Evolutionary conservation across 805 yeast genomes (phyloP).

Genomic region (Saturnispora sekii): DNA sequence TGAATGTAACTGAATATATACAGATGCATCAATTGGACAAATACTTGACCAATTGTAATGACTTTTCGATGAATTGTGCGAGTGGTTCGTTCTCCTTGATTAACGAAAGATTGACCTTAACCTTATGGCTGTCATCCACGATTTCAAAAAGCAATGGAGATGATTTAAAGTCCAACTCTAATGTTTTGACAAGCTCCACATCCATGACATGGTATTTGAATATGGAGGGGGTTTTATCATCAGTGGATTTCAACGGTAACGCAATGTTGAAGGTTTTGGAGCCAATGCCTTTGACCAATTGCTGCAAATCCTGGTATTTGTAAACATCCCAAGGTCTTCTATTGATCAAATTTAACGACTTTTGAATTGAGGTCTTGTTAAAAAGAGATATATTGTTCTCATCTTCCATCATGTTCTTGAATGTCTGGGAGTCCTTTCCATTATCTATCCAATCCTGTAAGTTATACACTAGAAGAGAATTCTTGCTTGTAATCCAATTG

Average conservation of each 20-base stretch:
- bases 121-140: slow-evolving; percentile 16
- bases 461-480: slow-evolving; percentile 19
- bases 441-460: slow-evolving; percentile 14
- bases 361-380: slow-evolving; percentile 17
- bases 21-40: not conserved
- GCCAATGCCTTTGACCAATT: slow-evolving; percentile 6
- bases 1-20: not conserved
- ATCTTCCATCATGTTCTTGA: slow-evolving; percentile 6
- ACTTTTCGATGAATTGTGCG: not conserved
- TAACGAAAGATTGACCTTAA: slow-evolving; percentile 1
- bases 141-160: slow-evolving; percentile 21
- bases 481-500: slow-evolving; percentile 23
- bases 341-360: slow-evolving; percentile 18
- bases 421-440: slow-evolving; percentile 1
- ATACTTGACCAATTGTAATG: slow-evolving; percentile 2
- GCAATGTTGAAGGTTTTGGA: slow-evolving; percentile 9
- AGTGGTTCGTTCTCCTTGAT: slow-evolving; percentile 5
- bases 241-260: not conserved
- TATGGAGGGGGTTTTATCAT: not conserved
- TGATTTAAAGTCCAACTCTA: slow-evolving; percentile 23
- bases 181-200: slow-evolving; percentile 18
- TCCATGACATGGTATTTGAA: slow-evolving; percentile 10
- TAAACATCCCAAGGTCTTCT: slow-evolving; percentile 15
- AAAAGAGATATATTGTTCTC: slow-evolving; percentile 9
- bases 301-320: slow-evolving; percentile 5